Evolutionary conservation across 208 protist genomes (phyloP).

Genomic region (Phytomonas sp.): DNA sequence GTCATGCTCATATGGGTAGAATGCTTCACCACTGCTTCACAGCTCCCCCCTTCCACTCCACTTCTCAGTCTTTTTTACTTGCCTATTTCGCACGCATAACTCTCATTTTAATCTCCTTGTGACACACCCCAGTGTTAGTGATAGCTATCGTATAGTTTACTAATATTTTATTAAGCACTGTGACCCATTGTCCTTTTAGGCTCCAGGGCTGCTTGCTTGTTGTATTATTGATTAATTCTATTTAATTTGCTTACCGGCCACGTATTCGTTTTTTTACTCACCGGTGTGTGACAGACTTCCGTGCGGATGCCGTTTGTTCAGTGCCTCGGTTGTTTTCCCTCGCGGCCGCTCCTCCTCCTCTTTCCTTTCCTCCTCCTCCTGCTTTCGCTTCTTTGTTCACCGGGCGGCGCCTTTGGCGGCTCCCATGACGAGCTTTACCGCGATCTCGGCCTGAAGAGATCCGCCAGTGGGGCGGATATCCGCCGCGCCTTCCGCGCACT

Average conservation of each 20-base stretch:
- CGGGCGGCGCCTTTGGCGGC: background rate
- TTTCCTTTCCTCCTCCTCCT: background rate
- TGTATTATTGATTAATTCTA: constrained; percentile 5
- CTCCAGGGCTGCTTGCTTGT: background rate
- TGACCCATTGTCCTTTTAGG: constrained; percentile 6
- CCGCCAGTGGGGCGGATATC: constrained; percentile 57
- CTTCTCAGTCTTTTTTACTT: too few relatives aligned
- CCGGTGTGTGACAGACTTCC: background rate
- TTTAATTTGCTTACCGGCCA: constrained; percentile 10
- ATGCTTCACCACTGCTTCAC: too few relatives aligned
- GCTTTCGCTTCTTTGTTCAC: background rate
- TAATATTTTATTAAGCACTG: constrained; percentile 11
- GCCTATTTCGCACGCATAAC: too few relatives aligned
- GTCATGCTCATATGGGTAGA: too few relatives aligned
- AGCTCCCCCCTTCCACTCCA: too few relatives aligned
- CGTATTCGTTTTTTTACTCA: constrained; percentile 6
- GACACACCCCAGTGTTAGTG: too few relatives aligned
- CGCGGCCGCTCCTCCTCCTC: background rate
- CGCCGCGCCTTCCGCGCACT: constrained; percentile 68
- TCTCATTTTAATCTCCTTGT: too few relatives aligned
- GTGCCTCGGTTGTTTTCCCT: background rate
- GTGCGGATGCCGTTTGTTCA: background rate
- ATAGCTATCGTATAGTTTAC: constrained; percentile 15
- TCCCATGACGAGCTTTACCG: constrained; percentile 42
- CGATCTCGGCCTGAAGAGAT: constrained; percentile 41